Conservation (phyloP, 768 basidiomycete species). For the Auriculariales sp. region DNA sequence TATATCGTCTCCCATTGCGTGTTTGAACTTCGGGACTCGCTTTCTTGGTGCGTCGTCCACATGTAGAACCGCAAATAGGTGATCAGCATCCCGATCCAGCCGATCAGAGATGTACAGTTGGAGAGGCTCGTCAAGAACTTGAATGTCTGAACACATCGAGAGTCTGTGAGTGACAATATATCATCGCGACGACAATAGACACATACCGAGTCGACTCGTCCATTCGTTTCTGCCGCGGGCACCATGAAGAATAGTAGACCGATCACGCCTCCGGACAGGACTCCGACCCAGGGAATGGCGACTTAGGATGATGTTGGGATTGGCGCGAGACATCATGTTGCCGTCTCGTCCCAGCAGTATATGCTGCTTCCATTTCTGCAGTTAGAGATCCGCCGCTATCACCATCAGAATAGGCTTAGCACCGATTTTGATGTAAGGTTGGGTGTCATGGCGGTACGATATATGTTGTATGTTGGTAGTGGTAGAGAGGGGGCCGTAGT, state of each 20-base stretch:
- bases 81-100: slow-evolving; percentile 1
- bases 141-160: neutral
- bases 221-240: neutral
- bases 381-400: neutral
- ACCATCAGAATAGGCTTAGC: neutral
- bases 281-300: slow-evolving; percentile 3
- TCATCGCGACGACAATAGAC: neutral
- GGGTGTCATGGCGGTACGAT: neutral
- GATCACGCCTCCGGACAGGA: neutral
- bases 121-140: neutral
- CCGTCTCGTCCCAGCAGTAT: neutral
- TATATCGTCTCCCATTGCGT: neutral
- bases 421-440: neutral
- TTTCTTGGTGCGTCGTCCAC: neutral
- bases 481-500: too few species aligned
- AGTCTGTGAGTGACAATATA: neutral
- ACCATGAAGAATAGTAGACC: neutral
- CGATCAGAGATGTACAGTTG: neutral
- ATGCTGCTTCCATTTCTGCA: neutral
- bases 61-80: neutral
- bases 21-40: neutral
- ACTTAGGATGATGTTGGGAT: neutral
- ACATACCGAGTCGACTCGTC: neutral
- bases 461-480: neutral
- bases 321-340: neutral